phyloP scores from a whole-genome alignment of 177 flowering plant genomes.

The Vitis hybrid region DNA sequence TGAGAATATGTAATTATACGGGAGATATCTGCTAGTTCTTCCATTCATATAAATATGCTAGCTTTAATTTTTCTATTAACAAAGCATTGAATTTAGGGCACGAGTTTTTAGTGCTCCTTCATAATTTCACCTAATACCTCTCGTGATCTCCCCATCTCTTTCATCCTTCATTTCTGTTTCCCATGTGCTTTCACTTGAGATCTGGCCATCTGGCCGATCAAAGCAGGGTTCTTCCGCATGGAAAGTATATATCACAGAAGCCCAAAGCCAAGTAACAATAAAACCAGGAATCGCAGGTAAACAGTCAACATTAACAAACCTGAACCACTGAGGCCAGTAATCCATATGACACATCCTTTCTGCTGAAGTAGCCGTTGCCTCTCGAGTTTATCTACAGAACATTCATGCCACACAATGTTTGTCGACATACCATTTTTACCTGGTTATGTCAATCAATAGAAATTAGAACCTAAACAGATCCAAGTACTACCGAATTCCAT shows the following conservation, averaged over 20 bases:
- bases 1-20: no score
- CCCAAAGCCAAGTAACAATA: not conserved
- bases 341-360: slow-evolving; percentile 93
- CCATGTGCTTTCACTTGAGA: no score
- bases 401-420: slow-evolving; percentile 85
- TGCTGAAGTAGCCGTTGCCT: slow-evolving; percentile 78
- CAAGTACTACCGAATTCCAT: not conserved
- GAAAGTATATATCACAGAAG: not conserved
- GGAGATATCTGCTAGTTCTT: no score
- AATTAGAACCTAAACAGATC: slow-evolving; percentile 13
- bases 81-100: no score
- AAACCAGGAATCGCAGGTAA: not conserved
- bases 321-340: slow-evolving; percentile 98
- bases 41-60: no score
- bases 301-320: slow-evolving; percentile 44
- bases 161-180: no score
- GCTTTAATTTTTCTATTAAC: no score
- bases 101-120: no score
- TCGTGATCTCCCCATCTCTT: no score
- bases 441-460: slow-evolving; percentile 19
- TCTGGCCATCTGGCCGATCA: no score
- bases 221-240: no score
- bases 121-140: no score
- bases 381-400: slow-evolving; percentile 71
- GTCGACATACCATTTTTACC: slow-evolving; percentile 64